Base-by-base conservation (phyloP, 164 flowering plant genomes). In the Berberis vulgaris region DNA sequence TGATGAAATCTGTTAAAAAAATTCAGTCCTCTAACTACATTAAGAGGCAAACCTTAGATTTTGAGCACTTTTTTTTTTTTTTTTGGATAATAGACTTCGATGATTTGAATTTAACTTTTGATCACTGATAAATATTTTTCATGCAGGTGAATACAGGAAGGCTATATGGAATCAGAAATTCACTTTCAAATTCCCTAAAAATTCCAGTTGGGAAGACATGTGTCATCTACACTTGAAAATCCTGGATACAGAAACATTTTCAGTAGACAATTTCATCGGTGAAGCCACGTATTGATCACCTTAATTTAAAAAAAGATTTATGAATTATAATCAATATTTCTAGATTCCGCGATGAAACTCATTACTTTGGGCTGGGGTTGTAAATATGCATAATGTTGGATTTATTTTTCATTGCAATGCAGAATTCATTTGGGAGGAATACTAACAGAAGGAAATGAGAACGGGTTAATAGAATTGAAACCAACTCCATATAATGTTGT, bases 361-460 rank as follows among this genome's bases (percentile, higher is more conserved):
- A 26, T 26, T 26, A 26, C 26, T 0, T 26, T 26, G 26, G 0
- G 26, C 26, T 26, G 26, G 26, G 26, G 26, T 26, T 26, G 26
- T 26, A 26, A 26, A 26, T 26, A 26, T 26, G 26, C 40, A 12
- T 8, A 8, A 7, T n/a, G 46, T 38, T 9, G 54, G 44, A 42
- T 39, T 11, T 46, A 46, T 46, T 5, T 46, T 5, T 8, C 6
- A 41, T 8, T 26, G 43, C 2, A 3, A 57, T 72, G 71, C 83
- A 93, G 98, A 72, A 62, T 89, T 60, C 74, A 84, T 69, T 76
- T 93, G 45, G 83, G 85, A 68, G 96, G 96, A 61, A 73, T 90
- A 57, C 54, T 90, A 39, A 64, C 72, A 0, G 97, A 90, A 77
- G 89, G 80, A 12, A 72, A 39, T 54, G 75, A 78, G 49, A 80